phyloP scores from a whole-genome alignment of 305 asterid genomes.

The Fraxinus dipetala region DNA sequence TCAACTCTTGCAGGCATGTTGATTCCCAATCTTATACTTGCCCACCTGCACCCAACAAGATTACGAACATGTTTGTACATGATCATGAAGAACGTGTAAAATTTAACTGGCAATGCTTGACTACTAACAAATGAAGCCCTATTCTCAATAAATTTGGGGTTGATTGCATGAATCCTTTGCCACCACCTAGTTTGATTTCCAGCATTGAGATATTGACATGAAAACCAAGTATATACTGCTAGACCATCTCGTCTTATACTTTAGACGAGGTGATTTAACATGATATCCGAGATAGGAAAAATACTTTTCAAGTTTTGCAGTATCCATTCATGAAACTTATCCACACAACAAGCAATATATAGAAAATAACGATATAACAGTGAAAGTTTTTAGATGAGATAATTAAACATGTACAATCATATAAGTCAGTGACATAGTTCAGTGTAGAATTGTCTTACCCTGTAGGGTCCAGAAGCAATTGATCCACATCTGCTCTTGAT shows the following conservation, averaged over 20 bases:
- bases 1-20: constrained; percentile 90
- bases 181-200: neutral
- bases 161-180: neutral
- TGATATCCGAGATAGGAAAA: neutral
- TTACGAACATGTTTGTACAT: neutral
- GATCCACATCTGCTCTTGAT: constrained; percentile 70
- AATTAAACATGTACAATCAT: neutral
- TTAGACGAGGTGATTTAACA: neutral
- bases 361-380: neutral
- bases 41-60: constrained; percentile 46
- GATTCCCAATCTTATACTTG: constrained; percentile 68
- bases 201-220: neutral
- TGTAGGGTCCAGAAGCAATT: constrained; percentile 58
- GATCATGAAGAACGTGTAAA: neutral
- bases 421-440: neutral
- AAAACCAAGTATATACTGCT: neutral
- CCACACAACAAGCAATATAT: neutral
- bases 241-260: neutral
- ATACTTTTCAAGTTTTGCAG: neutral
- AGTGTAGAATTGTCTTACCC: constrained; percentile 43
- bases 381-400: neutral
- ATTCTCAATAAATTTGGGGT: neutral
- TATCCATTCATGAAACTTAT: neutral
- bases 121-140: neutral
- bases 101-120: neutral